Base-by-base conservation (phyloP, 2,329 filamentous ascomycete species). In the Neonectria punicea region DNA sequence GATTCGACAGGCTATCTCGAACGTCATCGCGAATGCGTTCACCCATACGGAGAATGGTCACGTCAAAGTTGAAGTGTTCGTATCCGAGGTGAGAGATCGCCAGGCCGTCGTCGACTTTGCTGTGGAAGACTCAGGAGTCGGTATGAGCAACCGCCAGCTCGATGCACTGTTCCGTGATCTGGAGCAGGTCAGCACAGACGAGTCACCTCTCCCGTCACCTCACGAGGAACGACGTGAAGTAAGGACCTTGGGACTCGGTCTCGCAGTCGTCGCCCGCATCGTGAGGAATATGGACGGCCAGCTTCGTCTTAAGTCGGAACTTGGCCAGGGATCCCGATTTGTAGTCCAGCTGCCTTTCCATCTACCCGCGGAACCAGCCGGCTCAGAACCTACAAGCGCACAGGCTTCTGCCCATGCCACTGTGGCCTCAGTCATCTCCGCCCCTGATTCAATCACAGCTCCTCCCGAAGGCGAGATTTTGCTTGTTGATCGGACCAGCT, bases 261-360 rank as follows among this genome's bases (percentile, higher is more conserved):
- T 97, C n/a, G 94, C 94, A 0, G 85, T 97, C 13, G 94, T 97
- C n/a, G 92, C 93, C 16, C 88, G 94, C 41, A 93, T 93, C 39
- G 85, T 97, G 34, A 88, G 90, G n/a, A 97, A 94, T 74, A 96
- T 97, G 92, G 91, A 95, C 63, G 94, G 94, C 0, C 94, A 97
- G 73, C 79, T 97, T 32, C 89, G 93, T 2, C 81, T 97, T 1
- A 95, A 94, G 73, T 97, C 93, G 0, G 93, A 96, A 73, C 87
- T 92, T 75, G 92, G 92, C 2, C 92, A 91, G 71, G 94, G 94
- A 1, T 94, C 93, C 18, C 86, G 92, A 57, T 97, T 97, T 68
- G 89, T 93, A 20, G 88, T 97, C 25, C 88, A 93, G 67, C 81
- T 97, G 32, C 91, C 92, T 0, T 96, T 97, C 68, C 84, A 89